These are phyloP conservation scores for Oryza longistaminata DNA, from an alignment of 176 grass and related monocot genomes.

Conservation along the genomic window DNA sequence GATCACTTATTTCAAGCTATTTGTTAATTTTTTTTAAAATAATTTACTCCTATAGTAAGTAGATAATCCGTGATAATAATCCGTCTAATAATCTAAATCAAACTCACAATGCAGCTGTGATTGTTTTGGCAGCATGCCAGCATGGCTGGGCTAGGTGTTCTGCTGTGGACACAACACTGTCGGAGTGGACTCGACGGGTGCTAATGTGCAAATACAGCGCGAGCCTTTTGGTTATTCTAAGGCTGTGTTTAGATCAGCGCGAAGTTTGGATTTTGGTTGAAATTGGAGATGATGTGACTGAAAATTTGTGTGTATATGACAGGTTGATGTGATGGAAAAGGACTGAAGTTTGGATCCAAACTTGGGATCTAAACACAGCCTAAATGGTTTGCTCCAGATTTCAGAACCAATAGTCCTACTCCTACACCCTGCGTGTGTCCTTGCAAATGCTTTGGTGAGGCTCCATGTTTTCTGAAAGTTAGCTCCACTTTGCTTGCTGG, in stretches of 20 bases:
- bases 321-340: too few species aligned
- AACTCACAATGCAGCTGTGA: background rate
- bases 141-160: background rate
- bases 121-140: background rate
- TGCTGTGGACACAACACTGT: background rate
- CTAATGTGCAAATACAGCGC: background rate
- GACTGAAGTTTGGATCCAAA: too few species aligned
- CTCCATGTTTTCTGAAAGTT: conserved; percentile 47
- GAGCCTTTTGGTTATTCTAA: background rate
- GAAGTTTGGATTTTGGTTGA: too few species aligned
- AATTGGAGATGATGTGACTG: too few species aligned
- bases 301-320: too few species aligned
- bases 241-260: too few species aligned
- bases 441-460: conserved; percentile 41
- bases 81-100: too few species aligned
- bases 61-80: too few species aligned
- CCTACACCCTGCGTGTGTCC: background rate
- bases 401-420: background rate
- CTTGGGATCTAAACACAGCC: too few species aligned
- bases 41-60: too few species aligned
- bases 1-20: too few species aligned
- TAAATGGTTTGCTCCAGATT: conserved; percentile 26
- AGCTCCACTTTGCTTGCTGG: conserved; percentile 31
- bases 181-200: background rate
- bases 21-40: too few species aligned